phyloP scores from a whole-genome alignment of 2,329 filamentous ascomycete genomes.

The Botrytis medusae region DNA sequence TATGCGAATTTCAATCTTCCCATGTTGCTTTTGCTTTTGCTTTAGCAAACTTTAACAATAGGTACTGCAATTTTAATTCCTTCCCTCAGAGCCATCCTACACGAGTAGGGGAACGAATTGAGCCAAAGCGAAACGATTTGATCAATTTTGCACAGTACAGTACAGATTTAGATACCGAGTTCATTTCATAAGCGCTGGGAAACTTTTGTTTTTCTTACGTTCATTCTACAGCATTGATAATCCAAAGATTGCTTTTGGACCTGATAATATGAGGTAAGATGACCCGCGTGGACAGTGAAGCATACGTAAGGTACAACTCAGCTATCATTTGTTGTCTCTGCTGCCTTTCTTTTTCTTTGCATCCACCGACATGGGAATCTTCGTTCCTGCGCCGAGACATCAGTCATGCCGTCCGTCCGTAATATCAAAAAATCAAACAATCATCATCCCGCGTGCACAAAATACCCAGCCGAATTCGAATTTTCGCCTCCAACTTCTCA shows the following conservation, averaged over 20 bases:
- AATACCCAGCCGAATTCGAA: neutral
- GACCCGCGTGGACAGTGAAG: neutral
- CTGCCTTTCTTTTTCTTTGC: neutral
- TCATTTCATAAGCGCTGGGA: conserved; percentile 5
- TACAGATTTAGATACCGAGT: neutral
- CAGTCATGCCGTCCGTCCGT: neutral
- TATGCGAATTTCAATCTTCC: neutral
- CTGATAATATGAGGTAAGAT: neutral
- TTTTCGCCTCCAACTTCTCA: neutral
- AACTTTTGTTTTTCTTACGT: too few relatives aligned
- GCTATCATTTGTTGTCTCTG: conserved; percentile 17
- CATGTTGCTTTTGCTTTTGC: neutral
- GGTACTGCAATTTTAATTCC: neutral
- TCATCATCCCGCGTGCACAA: neutral
- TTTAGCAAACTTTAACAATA: neutral
- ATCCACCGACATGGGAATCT: neutral
- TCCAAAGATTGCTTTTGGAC: neutral
- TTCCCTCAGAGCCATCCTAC: neutral
- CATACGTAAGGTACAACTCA: conserved; percentile 18
- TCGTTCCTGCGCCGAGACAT: conserved; percentile 20
- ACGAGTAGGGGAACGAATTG: neutral
- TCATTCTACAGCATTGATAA: neutral
- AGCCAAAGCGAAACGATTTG: neutral
- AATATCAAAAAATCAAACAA: neutral
- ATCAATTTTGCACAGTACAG: neutral